Evolutionary conservation across 2,329 filamentous ascomycete species (phyloP).

Genomic region (Bimuria novae-zelandiae): DNA sequence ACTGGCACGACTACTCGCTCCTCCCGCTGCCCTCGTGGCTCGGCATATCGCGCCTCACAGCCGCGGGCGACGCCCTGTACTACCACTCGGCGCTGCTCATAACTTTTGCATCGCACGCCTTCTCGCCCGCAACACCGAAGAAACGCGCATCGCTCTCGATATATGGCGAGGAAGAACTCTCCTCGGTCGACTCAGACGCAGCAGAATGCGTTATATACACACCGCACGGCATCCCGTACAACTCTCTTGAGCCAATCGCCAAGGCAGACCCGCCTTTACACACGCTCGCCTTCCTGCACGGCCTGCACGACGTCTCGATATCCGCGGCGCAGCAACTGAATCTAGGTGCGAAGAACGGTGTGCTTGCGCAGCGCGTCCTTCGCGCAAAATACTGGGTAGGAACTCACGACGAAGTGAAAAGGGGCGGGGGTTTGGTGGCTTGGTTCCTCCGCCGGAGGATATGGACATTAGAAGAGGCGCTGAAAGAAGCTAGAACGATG

Average conservation of each 20-base stretch:
- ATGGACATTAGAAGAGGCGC: slow-evolving; percentile 53
- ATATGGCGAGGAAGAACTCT: slow-evolving; percentile 31
- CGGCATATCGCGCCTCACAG: slow-evolving; percentile 62
- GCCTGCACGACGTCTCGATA: slow-evolving; percentile 65
- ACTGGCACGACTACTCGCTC: slow-evolving; percentile 54
- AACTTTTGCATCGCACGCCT: slow-evolving; percentile 52
- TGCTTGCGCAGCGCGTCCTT: slow-evolving; percentile 59
- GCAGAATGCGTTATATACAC: slow-evolving; percentile 66
- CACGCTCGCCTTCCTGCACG: slow-evolving; percentile 65
- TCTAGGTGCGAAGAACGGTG: slow-evolving; percentile 65
- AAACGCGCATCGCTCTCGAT: slow-evolving; percentile 40
- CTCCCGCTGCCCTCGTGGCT: slow-evolving; percentile 62
- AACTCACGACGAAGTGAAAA: slow-evolving; percentile 69
- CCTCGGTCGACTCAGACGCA: slow-evolving; percentile 21
- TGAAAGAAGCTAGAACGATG: slow-evolving; percentile 53
- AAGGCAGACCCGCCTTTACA: slow-evolving; percentile 53
- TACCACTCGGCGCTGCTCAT: slow-evolving; percentile 64
- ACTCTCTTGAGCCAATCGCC: slow-evolving; percentile 52
- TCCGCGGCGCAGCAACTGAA: slow-evolving; percentile 62
- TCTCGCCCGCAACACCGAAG: slow-evolving; percentile 32
- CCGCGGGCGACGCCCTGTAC: slow-evolving; percentile 59
- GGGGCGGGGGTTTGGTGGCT: slow-evolving; percentile 60
- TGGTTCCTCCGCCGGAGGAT: slow-evolving; percentile 53
- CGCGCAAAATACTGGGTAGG: slow-evolving; percentile 66
- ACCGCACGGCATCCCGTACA: slow-evolving; percentile 62